phyloP scores from a whole-genome alignment of 140 eudicot genomes.

The Erigeron philadelphicus region DNA sequence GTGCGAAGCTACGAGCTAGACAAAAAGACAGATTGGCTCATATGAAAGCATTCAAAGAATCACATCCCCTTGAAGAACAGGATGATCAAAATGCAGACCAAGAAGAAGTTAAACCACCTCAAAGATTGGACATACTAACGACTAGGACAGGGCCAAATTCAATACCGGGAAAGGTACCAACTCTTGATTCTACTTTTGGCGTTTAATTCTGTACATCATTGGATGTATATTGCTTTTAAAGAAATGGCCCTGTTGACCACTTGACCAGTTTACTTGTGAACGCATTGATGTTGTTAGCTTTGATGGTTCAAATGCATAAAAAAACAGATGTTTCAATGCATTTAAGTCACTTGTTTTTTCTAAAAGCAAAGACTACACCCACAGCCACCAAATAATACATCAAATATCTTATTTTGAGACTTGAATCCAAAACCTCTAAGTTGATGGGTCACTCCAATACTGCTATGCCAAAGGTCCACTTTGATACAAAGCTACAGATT shows the following conservation, averaged over 20 bases:
- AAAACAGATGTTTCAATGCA: too few species aligned
- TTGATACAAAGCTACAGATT: too few species aligned
- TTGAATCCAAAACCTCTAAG: too few species aligned
- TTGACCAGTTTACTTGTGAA: neutral
- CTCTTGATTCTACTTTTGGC: conserved; percentile 35
- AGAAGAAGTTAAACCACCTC: conserved; percentile 35
- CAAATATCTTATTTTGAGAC: too few species aligned
- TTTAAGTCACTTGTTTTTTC: too few species aligned
- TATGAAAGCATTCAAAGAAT: conserved; percentile 35
- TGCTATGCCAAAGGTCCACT: too few species aligned
- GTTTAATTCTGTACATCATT: conserved; percentile 9
- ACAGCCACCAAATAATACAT: too few species aligned
- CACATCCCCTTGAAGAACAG: conserved; percentile 24
- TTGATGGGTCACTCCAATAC: too few species aligned
- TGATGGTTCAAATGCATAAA: too few species aligned
- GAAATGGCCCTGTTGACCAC: neutral
- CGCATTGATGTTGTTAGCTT: too few species aligned
- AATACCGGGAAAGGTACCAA: conserved; percentile 27
- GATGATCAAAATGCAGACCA: conserved; percentile 24
- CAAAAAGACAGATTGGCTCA: conserved; percentile 70
- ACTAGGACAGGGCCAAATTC: conserved; percentile 28
- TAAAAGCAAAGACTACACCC: too few species aligned
- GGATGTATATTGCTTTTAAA: neutral
- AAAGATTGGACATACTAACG: conserved; percentile 15
- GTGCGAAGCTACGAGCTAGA: conserved; percentile 78